Conservation (phyloP, 805 yeast species). For the Metschnikowia gelsemii region DNA sequence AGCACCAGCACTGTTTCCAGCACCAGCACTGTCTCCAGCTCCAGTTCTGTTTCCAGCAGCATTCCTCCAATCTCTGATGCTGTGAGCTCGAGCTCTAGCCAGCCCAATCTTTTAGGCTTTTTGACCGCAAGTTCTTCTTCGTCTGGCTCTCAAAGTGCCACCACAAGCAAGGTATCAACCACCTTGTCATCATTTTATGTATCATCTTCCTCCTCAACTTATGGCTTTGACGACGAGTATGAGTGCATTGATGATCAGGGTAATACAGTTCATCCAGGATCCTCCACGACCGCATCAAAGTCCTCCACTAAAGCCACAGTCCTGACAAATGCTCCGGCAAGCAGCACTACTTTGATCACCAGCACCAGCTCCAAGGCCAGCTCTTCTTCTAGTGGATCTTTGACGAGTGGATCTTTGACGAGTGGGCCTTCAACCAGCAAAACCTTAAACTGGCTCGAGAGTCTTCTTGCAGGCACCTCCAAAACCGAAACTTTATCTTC, state of each 20-base stretch:
- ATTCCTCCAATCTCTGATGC: too few species aligned
- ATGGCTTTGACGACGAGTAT: background rate
- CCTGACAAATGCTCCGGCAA: too few species aligned
- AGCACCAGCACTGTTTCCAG: background rate
- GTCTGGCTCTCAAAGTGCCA: background rate
- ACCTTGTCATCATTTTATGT: background rate
- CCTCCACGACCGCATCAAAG: too few species aligned
- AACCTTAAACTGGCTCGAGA: slow-evolving; percentile 2
- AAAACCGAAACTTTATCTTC: too few species aligned
- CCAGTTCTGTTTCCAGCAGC: background rate
- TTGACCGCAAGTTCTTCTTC: background rate
- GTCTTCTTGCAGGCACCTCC: slow-evolving; percentile 2
- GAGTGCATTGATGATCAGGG: background rate
- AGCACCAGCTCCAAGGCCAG: background rate
- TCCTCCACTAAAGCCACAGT: too few species aligned
- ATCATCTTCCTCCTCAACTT: background rate
- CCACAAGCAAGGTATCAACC: too few species aligned
- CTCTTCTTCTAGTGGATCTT: slow-evolving; percentile 27
- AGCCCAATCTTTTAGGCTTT: background rate
- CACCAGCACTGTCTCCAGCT: background rate
- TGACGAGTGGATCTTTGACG: slow-evolving; percentile 46
- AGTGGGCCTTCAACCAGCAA: slow-evolving; percentile 42
- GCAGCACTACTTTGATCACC: too few species aligned
- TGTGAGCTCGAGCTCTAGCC: background rate
- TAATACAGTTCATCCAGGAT: too few species aligned